Evolutionary conservation across 257 asterid species (phyloP), one percentile per base, ranked within the genome.

Genomic region (Dorcoceras hygrometricum): DNA sequence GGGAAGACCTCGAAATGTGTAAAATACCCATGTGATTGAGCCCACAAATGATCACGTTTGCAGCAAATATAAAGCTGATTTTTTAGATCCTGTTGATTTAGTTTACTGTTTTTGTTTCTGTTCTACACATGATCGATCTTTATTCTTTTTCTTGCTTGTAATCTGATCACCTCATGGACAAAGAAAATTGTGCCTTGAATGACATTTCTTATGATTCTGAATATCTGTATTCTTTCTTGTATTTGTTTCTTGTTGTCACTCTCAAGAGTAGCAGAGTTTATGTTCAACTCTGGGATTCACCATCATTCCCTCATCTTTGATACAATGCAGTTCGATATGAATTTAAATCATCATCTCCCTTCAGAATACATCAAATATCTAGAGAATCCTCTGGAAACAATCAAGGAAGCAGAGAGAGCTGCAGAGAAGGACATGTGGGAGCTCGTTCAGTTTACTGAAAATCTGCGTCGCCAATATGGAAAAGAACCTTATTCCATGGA

Each of bases 401-500:
- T 92, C 20, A 83, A 76, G 68, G 87, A 84, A 63, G 98, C 95
- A 62, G 97, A 89, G 81, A 87, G 77, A 78, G 91, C 97, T 66
- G 96, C 98, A 68, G 88, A 85, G 74, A 79, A 71, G 55, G 87
- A 90, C 74, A 86, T 89, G 69, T 89, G 95, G 97, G 82, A 82
- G 74, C 84, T 92, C 66, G 86, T 92, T 79, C 87, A 83, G 75
- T 92, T 87, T 66, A 84, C 96, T 6, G 98, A 92, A 65, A 88
- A 84, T 79, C 80, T 92, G 71, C 89, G 97, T 20, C 83, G 88
- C 59, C 97, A 86, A 54, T 83, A 92, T 77, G 98, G 98, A 66
- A 89, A 87, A 75, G 98, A 86, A 83, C 98, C 98, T 69, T 88
- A 79, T 81, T 86, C 98, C 62, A 92, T 92, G 98, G 98, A 89